Conservation (phyloP, 139 green algal genomes). For the Coelastrella sp. region DNA sequence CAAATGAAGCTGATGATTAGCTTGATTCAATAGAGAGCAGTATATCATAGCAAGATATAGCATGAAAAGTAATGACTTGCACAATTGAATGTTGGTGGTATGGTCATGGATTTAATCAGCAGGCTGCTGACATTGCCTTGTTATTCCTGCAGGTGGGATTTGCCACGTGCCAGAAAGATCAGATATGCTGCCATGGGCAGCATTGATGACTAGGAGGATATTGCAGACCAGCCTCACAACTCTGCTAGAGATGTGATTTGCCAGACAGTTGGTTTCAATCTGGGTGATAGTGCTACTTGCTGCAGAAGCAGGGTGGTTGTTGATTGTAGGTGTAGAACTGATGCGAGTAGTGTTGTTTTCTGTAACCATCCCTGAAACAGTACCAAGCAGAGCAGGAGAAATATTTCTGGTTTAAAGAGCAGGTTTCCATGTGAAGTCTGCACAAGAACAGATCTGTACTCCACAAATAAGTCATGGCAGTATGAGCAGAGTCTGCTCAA, state of each 20-base stretch:
- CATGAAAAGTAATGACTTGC: background rate
- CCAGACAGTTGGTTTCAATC: background rate
- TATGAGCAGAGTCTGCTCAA: no score
- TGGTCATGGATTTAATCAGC: no score
- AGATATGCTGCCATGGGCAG: constrained; percentile 7
- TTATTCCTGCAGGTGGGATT: constrained; percentile 26
- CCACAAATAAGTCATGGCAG: no score
- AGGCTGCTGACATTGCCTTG: background rate
- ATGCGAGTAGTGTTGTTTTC: no score
- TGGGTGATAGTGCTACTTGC: background rate
- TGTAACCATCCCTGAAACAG: no score
- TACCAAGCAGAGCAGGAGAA: no score
- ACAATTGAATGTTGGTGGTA: background rate
- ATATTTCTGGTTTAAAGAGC: no score
- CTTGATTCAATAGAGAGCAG: background rate
- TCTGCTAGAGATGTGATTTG: background rate
- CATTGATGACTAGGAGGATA: constrained; percentile 14
- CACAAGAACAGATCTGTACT: no score
- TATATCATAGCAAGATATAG: no score
- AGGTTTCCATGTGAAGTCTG: no score
- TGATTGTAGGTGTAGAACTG: no score
- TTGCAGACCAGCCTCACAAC: background rate
- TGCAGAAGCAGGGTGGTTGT: no score
- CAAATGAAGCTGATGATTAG: background rate
- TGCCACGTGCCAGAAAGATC: constrained; percentile 22